Evolutionary conservation across 116 monocot species (phyloP), one percentile per base, ranked within the genome.

Genomic region (Zostera marina): DNA sequence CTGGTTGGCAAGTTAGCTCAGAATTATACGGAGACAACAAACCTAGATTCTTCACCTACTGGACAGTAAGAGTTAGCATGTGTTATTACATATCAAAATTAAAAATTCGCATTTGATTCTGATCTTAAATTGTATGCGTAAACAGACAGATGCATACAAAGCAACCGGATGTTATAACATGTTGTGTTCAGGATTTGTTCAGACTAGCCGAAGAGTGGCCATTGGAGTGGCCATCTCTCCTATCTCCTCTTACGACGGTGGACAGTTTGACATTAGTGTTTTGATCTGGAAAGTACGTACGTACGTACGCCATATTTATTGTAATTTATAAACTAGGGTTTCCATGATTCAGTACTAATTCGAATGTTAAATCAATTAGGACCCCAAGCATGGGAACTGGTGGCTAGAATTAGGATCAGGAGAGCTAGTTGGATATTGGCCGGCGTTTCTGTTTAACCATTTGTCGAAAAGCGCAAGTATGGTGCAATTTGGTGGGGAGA

Each of bases 31-130:
- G 87, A 11, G 93, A 93, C 51, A 56, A 61, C 52, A 59, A 57
- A 19, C 93, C 93, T 1, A 81, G 93, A 62, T 93, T 93, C 81
- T 93, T 93, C 87, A 93, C 93, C 12, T 90, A 90, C 52, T 90
- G 90, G 90, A 90, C 90, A 20, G 89, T 90, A 63, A 78, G 74
- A 20, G 89, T 90, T 60, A 78, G 74, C 48, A 42, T 11, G 12
- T 7, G 9, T 2, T 7, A 59, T 19, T 43, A 7, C 42, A 5
- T 11, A 43, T 43, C 42, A 43, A 11, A 43, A 7, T 11, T 7
- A 43, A 7, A 5, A 11, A 43, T 6, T 20, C n/a, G n/a, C n/a
- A n/a, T n/a, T n/a, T n/a, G n/a, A n/a, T n/a, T n/a, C n/a, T n/a
- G n/a, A n/a, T n/a, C n/a, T n/a, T n/a, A n/a, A n/a, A n/a, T n/a